phyloP scores from a whole-genome alignment of 495 filamentous ascomycete species.

The Aspergillus egyptiacus region DNA sequence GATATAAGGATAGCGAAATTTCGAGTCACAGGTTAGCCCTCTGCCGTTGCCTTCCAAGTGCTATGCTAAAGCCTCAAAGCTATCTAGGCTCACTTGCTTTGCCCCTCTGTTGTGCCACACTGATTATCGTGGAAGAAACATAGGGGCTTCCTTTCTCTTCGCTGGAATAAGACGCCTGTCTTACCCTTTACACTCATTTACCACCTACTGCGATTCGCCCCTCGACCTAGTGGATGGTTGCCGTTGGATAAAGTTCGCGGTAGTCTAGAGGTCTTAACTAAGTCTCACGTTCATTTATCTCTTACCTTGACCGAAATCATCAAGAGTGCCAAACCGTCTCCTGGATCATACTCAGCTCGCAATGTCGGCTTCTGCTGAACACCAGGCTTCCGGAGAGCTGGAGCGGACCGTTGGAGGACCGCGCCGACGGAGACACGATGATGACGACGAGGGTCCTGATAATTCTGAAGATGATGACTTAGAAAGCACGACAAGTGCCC shows the following conservation, averaged over 20 bases:
- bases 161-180: slow-evolving; percentile 19
- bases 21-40: background rate
- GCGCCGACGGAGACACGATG: slow-evolving; percentile 67
- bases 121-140: slow-evolving; percentile 10
- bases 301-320: too few relatives aligned
- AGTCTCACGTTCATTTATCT: too few relatives aligned
- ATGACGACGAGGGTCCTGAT: slow-evolving; percentile 83
- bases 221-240: slow-evolving; percentile 3
- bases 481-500: slow-evolving; percentile 84
- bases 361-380: slow-evolving; percentile 63
- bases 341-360: slow-evolving; percentile 35
- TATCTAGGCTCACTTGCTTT: slow-evolving; percentile 16
- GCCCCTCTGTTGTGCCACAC: slow-evolving; percentile 26
- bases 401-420: slow-evolving; percentile 63
- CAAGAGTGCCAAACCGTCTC: background rate
- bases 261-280: background rate
- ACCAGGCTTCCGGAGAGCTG: slow-evolving; percentile 61
- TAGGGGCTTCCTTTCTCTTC: slow-evolving; percentile 4
- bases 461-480: slow-evolving; percentile 77
- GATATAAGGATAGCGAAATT: background rate
- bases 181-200: slow-evolving; percentile 32
- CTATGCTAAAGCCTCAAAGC: background rate
- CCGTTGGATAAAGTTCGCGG: slow-evolving; percentile 10
- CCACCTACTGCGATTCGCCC: background rate
- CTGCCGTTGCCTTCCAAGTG: background rate